phyloP scores from a whole-genome alignment of 345 rosid species.

The Salix koriyanagi region DNA sequence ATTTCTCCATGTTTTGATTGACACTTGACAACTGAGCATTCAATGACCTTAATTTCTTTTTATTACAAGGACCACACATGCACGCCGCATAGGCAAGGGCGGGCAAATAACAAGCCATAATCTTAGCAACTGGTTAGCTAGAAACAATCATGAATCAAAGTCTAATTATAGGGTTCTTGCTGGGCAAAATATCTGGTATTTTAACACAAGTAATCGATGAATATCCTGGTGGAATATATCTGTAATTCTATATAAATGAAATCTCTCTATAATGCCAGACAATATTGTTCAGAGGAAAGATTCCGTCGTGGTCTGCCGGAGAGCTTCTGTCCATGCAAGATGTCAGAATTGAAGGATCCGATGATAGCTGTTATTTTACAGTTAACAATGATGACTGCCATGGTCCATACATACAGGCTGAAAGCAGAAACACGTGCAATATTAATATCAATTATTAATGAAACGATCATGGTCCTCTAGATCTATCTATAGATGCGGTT shows the following conservation, averaged over 20 bases:
- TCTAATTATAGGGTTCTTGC: background rate
- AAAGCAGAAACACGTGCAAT: too few relatives aligned
- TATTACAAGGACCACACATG: background rate
- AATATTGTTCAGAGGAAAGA: too few relatives aligned
- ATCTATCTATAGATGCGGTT: background rate
- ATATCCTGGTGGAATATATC: background rate
- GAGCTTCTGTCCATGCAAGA: too few relatives aligned
- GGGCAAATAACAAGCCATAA: background rate
- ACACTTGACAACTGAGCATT: background rate
- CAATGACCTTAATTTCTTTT: background rate
- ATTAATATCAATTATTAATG: too few relatives aligned
- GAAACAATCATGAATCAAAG: background rate
- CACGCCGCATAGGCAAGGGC: too few relatives aligned
- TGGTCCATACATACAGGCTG: too few relatives aligned
- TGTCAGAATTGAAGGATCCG: too few relatives aligned
- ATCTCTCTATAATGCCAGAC: too few relatives aligned
- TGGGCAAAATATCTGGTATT: background rate
- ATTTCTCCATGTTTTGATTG: background rate
- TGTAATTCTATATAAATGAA: background rate
- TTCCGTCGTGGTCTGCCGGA: too few relatives aligned
- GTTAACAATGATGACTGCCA: too few relatives aligned
- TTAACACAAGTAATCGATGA: background rate
- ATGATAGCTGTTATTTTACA: too few relatives aligned
- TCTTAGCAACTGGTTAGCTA: background rate
- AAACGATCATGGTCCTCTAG: too few relatives aligned